These are phyloP conservation scores for Penicillium sp. DNA, from an alignment of 2,329 filamentous ascomycete species.

Conservation along the genomic window DNA sequence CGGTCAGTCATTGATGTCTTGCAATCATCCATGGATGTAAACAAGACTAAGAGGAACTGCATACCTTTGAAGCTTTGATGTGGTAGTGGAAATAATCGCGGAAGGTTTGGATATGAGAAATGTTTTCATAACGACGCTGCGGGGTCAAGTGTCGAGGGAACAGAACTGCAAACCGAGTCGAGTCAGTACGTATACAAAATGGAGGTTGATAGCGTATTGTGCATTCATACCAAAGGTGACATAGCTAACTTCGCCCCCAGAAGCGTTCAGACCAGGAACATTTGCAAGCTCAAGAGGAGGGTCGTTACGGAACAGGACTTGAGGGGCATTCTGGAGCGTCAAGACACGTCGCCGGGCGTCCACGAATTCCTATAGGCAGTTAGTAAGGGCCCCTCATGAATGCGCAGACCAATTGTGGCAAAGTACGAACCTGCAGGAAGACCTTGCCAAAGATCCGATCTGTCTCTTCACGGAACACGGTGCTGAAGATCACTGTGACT, in stretches of 20 bases:
- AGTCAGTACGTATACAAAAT: conserved; percentile 13
- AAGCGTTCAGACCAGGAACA: conserved; percentile 76
- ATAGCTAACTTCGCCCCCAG: conserved; percentile 87
- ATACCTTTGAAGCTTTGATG: conserved; percentile 94
- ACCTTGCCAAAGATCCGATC: conserved; percentile 97
- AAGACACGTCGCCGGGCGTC: conserved; percentile 77
- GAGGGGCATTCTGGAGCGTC: conserved; percentile 95
- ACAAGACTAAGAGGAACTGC: neutral
- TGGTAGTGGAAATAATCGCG: conserved; percentile 99
- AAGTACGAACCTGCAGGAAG: conserved; percentile 68
- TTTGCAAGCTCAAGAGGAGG: conserved; percentile 87
- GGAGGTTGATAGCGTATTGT: neutral
- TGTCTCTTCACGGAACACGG: conserved; percentile 95
- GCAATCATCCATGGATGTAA: neutral
- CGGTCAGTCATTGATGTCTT: conserved; percentile 4
- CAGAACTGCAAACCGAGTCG: conserved; percentile 61
- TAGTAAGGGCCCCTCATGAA: conserved; percentile 3
- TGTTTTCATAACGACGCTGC: conserved; percentile 89
- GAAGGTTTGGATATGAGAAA: conserved; percentile 99
- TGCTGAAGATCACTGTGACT: conserved; percentile 98
- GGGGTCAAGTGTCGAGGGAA: conserved; percentile 92
- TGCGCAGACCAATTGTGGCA: neutral
- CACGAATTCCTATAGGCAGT: conserved; percentile 74
- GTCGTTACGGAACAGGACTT: conserved; percentile 94
- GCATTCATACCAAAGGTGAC: conserved; percentile 82